These are phyloP conservation scores for Coemansia aciculifera DNA, from an alignment of 192 early-diverging fungal genomes.

Conservation along the genomic window DNA sequence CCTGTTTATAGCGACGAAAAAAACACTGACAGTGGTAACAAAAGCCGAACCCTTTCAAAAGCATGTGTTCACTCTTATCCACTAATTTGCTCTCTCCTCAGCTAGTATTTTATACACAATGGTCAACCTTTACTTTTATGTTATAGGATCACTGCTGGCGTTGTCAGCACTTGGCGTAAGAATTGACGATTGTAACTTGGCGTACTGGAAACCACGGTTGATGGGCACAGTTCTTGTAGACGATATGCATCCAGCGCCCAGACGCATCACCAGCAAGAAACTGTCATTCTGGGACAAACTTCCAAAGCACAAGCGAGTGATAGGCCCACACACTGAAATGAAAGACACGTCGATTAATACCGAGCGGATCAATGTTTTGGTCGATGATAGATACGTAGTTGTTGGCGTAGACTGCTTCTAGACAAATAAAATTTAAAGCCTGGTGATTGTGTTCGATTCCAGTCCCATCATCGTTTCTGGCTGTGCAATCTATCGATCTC, in stretches of 20 bases:
- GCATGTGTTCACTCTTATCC: neutral
- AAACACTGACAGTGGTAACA: neutral
- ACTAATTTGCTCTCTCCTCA: neutral
- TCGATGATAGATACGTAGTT: conserved; percentile 27
- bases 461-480: conserved; percentile 4
- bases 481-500: neutral
- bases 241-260: conserved; percentile 14
- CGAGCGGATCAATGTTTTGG: conserved; percentile 34
- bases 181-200: conserved; percentile 38
- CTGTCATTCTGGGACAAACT: conserved; percentile 29
- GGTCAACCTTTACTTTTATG: neutral
- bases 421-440: neutral
- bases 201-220: conserved; percentile 40
- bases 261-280: conserved; percentile 14
- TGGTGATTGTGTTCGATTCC: neutral
- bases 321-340: conserved; percentile 32
- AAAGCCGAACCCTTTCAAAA: neutral
- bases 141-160: neutral
- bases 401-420: conserved; percentile 43
- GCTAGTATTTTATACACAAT: neutral
- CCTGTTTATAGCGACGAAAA: neutral
- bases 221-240: conserved; percentile 29
- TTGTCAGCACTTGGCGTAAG: neutral
- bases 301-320: conserved; percentile 27
- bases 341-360: conserved; percentile 26